These are phyloP conservation scores for Venturia aucupariae DNA, from an alignment of 2,329 filamentous ascomycete genomes.

Conservation along the genomic window DNA sequence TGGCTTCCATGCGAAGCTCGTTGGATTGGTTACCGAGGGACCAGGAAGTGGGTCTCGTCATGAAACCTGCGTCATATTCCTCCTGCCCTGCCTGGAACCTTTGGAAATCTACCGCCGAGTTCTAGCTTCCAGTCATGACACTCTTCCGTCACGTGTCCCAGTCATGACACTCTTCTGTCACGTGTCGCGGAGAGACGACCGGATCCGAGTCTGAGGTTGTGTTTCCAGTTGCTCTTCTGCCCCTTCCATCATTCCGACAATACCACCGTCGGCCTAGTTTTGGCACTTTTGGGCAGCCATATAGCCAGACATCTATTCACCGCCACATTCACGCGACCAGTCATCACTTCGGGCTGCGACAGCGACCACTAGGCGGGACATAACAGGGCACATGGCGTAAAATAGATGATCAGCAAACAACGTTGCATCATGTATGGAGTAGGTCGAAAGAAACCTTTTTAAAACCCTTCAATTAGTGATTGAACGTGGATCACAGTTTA, in stretches of 20 bases:
- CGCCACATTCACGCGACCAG: neutral
- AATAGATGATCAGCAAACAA: neutral
- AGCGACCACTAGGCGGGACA: too few relatives aligned
- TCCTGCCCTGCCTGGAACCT: neutral
- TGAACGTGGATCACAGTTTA: too few relatives aligned
- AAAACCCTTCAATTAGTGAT: too few relatives aligned
- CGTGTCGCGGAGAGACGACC: neutral
- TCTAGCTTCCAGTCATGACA: neutral
- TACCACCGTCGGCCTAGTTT: neutral
- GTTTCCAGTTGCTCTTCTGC: neutral
- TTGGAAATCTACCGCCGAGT: neutral
- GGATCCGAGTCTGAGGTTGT: neutral
- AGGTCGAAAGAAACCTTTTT: too few relatives aligned
- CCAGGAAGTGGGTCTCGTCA: neutral
- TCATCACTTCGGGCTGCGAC: neutral
- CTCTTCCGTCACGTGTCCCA: neutral
- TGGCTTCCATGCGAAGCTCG: neutral
- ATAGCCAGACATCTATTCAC: neutral
- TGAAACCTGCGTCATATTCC: conserved; percentile 3
- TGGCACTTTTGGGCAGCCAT: neutral
- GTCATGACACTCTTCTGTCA: neutral
- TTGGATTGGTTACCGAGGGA: neutral
- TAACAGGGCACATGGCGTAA: neutral
- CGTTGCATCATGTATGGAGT: neutral
- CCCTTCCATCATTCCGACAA: neutral